A percentile compares a stretch with the other conserved stretches of the same genome.
These are phyloP conservation scores for Alloteropsis semialata DNA, from an alignment of 176 grass and related monocot genomes.

Conservation along the genomic window DNA sequence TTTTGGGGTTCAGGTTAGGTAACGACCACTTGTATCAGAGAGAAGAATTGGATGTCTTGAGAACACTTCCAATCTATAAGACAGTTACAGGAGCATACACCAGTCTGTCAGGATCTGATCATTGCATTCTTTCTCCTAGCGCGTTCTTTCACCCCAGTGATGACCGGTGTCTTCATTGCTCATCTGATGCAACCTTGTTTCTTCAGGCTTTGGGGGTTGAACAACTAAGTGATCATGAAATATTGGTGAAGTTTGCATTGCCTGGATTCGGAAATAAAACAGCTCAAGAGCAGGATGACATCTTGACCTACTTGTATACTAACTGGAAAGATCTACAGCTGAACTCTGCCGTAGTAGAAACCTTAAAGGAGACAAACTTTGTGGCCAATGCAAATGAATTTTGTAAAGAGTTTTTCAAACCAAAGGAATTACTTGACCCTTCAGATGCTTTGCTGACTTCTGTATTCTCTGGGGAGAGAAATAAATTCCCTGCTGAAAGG, in stretches of 20 bases:
- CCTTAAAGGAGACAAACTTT: constrained; percentile 72
- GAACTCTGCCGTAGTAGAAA: constrained; percentile 59
- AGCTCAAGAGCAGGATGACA: constrained; percentile 79
- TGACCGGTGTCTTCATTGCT: constrained; percentile 62
- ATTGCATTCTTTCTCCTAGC: constrained; percentile 75
- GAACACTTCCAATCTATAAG: constrained; percentile 87
- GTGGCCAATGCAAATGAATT: constrained; percentile 81
- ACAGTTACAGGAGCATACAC: constrained; percentile 84
- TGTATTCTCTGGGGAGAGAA: constrained; percentile 74
- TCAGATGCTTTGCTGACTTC: constrained; percentile 76
- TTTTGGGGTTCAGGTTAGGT: constrained; percentile 60
- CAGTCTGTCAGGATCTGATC: constrained; percentile 61
- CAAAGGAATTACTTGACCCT: constrained; percentile 81
- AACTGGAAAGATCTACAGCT: constrained; percentile 93
- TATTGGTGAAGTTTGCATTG: constrained; percentile 89
- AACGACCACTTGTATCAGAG: constrained; percentile 54
- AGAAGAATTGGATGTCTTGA: constrained; percentile 82
- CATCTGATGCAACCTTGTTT: constrained; percentile 56
- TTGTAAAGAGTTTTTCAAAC: constrained; percentile 66
- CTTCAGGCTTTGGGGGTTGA: constrained; percentile 71
- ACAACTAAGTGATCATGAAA: constrained; percentile 81
- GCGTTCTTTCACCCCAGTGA: constrained; percentile 84
- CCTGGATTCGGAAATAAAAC: constrained; percentile 76
- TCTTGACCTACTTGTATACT: constrained; percentile 73
- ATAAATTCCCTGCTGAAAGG: constrained; percentile 78